Base-by-base conservation (phyloP, 441 rosid genomes). In the Populus trichocarpa region DNA sequence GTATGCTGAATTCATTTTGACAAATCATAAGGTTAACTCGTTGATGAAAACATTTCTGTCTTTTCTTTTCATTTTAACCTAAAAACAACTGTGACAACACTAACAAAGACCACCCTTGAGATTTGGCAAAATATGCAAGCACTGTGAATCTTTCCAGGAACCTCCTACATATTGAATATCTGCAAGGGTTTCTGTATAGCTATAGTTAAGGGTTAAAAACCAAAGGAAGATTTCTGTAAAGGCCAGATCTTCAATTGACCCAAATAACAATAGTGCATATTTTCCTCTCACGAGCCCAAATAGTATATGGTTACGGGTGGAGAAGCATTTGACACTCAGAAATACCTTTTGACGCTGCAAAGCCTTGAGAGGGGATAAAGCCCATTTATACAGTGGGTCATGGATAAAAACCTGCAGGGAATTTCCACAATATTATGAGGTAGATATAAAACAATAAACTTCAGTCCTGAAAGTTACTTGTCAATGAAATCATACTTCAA, bases 321-420 rank as follows among this genome's bases (percentile, higher is more conserved):
- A 71, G 40, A 32, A 68, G 67, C 50, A 69, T 69, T 26, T 6
- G 72, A 81, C 66, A 75, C 70, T 32, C 33, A 40, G 53, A 81
- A 77, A 82, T 90, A 96, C 99, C 98, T 96, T 92, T 79, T 96
- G 99, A 75, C 98, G 97, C 86, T 94, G 99, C 93, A 96, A 92
- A 75, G 99, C 99, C 83, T 96, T 96, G 67, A 96, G 85, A 72
- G 98, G 98, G 77, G 98, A 94, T 80, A 94, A 84, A 71, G 99
- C 99, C 99, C 99, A 96, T 79, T 96, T 94, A 84, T 96, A 96
- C 71, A 96, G 86, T 73, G 99, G 99, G 81, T 96, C 98, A 86
- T 96, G 98, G 82, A 96, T 96, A 82, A 96, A 96, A 67, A 96
- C 99, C 99, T 96, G 92, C 86, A 88, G 75, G 67, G 73, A 73